Base-by-base conservation (phyloP, 2,329 filamentous ascomycete genomes). In the Diaporthe longicolla region DNA sequence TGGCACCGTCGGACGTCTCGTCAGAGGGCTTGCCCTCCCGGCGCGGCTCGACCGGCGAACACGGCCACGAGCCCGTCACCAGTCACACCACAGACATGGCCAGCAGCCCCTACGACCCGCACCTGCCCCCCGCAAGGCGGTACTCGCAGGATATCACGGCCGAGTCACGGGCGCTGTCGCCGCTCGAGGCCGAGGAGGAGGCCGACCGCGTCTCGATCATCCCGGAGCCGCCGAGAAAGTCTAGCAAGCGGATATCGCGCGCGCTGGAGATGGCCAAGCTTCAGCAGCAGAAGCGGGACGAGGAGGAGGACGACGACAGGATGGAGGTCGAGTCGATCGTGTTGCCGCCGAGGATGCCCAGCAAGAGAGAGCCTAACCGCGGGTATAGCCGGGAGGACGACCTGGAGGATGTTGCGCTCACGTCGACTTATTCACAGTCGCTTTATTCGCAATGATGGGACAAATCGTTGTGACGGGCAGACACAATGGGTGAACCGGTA, bases 1-100 rank as follows among this genome's bases (percentile, higher is more conserved):
- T 75, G n/a, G 63, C 73, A n/a, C 55, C 73, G 5, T 76, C 75
- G 21, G 75, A 76, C 17, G 70, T 54, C n/a, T 74, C 73, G 4
- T 75, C 73, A 21, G 66, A 52, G 29, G 69, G 45, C 17, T 57
- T 54, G 15, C 61, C 54, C n/a, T 70, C 74, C 5, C 69, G 70
- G 55, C 68, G 72, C 19, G 68, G 61, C 24, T 74, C 72, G 32
- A 50, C 57, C 29, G 68, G 37, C 37, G 61, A 45, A 35, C 57
- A 65, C 17, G 66, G 63, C 13, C 57, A 70, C 65, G 40, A 58
- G 57, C 40, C 29, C 63, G 8, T 70, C 61, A 55, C 32, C 43
- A 50, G 63, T 17, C 57, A 73, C 21, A 40, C 26, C n/a, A 21
- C 32, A 24, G 32, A 57, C 15, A 43, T 43, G 37, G 45, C 2